Evolutionary conservation across 805 yeast genomes (phyloP).

Genomic region (Myxozyma melibiosi): DNA sequence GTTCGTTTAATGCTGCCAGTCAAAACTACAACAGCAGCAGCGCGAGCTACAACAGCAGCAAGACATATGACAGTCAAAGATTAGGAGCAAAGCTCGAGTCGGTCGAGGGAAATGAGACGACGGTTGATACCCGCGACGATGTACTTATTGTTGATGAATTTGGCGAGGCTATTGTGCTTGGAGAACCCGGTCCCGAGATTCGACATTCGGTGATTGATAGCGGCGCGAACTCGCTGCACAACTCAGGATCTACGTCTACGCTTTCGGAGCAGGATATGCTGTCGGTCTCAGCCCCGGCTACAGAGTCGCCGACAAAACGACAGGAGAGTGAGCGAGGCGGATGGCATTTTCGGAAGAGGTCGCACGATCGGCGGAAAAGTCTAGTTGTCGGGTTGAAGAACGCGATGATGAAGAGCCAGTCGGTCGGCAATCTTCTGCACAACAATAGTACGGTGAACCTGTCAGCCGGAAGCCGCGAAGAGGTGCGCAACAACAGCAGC

Average conservation of each 20-base stretch:
- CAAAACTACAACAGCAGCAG: conserved; percentile 7
- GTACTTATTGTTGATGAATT: conserved; percentile 22
- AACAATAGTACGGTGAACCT: neutral
- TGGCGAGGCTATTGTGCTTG: conserved; percentile 31
- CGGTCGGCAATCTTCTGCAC: conserved; percentile 20
- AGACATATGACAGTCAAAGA: too few species aligned
- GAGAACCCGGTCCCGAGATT: conserved; percentile 42
- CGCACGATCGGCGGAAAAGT: conserved; percentile 17
- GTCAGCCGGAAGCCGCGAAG: neutral
- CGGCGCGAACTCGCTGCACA: conserved; percentile 12
- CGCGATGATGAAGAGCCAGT: conserved; percentile 23
- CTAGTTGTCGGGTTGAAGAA: conserved; percentile 15
- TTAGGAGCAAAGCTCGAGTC: neutral
- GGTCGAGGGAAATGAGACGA: neutral
- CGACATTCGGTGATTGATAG: conserved; percentile 17
- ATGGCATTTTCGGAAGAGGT: neutral
- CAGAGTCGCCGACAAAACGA: neutral
- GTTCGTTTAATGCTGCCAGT: conserved; percentile 31
- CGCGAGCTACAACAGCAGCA: neutral
- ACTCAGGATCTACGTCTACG: conserved; percentile 17
- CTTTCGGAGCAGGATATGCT: conserved; percentile 13
- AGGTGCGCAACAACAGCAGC: neutral
- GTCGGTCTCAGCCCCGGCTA: neutral
- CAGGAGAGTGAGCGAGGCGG: neutral
- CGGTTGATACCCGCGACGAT: conserved; percentile 7